phyloP scores from a whole-genome alignment of 2,329 filamentous ascomycete species.

The Colletotrichum graminicola region DNA sequence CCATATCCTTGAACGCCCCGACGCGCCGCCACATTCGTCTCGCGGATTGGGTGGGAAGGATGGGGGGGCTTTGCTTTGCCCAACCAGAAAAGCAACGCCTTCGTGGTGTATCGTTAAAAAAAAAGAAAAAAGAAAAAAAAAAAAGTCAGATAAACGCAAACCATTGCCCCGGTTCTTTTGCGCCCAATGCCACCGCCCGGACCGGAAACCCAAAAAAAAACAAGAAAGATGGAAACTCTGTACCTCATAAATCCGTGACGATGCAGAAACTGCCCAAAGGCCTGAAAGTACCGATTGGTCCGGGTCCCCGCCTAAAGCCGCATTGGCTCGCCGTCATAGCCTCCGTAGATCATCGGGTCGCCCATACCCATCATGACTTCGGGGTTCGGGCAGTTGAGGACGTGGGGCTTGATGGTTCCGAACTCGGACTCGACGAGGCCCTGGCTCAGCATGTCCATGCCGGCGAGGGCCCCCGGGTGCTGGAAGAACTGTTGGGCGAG shows the following conservation, averaged over 20 bases:
- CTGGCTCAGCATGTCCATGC: constrained; percentile 62
- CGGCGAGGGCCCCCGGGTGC: constrained; percentile 55
- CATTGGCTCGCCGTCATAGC: constrained; percentile 61
- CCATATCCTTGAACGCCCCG: constrained; percentile 16
- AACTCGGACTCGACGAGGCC: constrained; percentile 65
- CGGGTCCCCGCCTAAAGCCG: constrained; percentile 49
- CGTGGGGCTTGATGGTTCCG: constrained; percentile 67
- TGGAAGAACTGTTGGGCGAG: constrained; percentile 58
- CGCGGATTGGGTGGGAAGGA: too few relatives aligned
- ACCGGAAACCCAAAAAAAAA: constrained; percentile 2
- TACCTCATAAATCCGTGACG: constrained; percentile 26
- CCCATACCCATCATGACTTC: constrained; percentile 69
- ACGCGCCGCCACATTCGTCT: constrained; percentile 2
- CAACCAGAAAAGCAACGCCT: constrained; percentile 34
- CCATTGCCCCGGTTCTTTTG: constrained; percentile 8
- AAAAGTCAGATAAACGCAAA: not conserved
- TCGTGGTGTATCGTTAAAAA: constrained; percentile 37
- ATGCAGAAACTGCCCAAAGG: constrained; percentile 5
- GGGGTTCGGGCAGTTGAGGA: constrained; percentile 64
- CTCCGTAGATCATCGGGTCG: constrained; percentile 70
- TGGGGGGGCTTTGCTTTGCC: too few relatives aligned
- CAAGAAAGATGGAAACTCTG: not conserved
- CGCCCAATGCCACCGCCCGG: constrained; percentile 3
- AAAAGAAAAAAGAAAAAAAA: constrained; percentile 18
- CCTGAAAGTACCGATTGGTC: not conserved